These are phyloP conservation scores for Sextonia rubra DNA, from an alignment of 164 flowering plant species.

Conservation along the genomic window DNA sequence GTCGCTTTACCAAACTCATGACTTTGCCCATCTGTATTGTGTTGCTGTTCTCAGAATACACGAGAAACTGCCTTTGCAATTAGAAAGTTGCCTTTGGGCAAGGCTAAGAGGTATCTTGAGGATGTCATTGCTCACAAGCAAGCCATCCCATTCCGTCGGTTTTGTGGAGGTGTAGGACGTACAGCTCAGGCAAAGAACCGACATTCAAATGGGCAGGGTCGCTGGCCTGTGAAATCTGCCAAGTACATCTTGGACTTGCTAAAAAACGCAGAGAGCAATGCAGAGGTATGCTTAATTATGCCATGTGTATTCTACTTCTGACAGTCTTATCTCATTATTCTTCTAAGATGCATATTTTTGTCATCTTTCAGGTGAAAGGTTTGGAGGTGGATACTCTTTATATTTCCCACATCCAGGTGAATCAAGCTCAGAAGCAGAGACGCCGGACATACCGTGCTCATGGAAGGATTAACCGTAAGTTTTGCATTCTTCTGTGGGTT, in stretches of 20 bases:
- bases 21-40: not conserved
- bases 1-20: no score
- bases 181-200: constrained; percentile 94
- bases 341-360: not conserved
- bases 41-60: constrained; percentile 49
- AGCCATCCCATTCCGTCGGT: constrained; percentile 88
- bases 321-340: not conserved
- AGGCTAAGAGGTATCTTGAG: constrained; percentile 86
- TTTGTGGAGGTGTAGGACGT: constrained; percentile 93
- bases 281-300: constrained; percentile 49
- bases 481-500: not conserved
- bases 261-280: constrained; percentile 96
- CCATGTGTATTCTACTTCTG: not conserved
- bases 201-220: constrained; percentile 93
- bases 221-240: constrained; percentile 95
- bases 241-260: constrained; percentile 79
- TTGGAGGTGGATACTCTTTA: constrained; percentile 75
- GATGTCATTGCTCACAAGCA: constrained; percentile 90
- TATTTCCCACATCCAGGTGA: constrained; percentile 80
- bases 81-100: constrained; percentile 65
- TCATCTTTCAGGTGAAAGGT: constrained; percentile 60
- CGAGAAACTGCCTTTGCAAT: constrained; percentile 80
- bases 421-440: constrained; percentile 87
- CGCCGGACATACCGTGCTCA: constrained; percentile 89
- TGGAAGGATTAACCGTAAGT: constrained; percentile 85